Percentiles rank a stretch among this genome's conserved stretches.
Conservation (phyloP, 495 filamentous ascomycete genomes). For the Parathielavia appendiculata region DNA sequence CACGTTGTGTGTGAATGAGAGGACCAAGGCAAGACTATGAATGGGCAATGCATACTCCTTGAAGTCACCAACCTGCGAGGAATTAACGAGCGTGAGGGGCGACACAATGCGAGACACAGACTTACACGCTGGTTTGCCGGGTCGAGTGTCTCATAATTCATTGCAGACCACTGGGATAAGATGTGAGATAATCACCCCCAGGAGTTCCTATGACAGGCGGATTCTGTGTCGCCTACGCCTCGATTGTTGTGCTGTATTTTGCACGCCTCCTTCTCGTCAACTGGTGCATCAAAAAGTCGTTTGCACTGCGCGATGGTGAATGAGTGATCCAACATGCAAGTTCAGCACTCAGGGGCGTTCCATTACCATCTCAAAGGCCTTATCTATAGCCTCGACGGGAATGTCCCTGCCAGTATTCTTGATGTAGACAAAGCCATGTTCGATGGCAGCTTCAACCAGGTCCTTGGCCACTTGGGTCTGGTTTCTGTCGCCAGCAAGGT, state of each 20-base stretch:
- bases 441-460: constrained; percentile 72
- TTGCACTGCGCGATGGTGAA: constrained; percentile 53
- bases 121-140: constrained; percentile 72
- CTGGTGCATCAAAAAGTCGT: constrained; percentile 68
- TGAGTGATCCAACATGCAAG: not conserved
- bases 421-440: constrained; percentile 87
- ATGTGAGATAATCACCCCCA: not conserved
- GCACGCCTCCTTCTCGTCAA: constrained; percentile 66
- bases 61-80: constrained; percentile 70
- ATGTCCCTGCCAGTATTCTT: constrained; percentile 63
- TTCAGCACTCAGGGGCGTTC: not conserved
- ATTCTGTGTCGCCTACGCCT: constrained; percentile 40
- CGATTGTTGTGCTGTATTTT: constrained; percentile 72
- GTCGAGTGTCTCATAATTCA: constrained; percentile 86
- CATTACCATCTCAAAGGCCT: constrained; percentile 67
- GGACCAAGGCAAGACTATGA: not conserved
- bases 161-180: constrained; percentile 59
- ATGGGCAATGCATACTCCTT: constrained; percentile 63
- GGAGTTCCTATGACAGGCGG: not conserved
- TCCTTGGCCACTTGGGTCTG: constrained; percentile 56
- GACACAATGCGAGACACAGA: not conserved
- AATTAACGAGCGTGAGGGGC: constrained; percentile 5
- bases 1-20: not conserved
- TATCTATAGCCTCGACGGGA: constrained; percentile 58
- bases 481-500: constrained; percentile 57